Conservation (phyloP, 202 grass and related monocot genomes). For the Saccharum hybrid region DNA sequence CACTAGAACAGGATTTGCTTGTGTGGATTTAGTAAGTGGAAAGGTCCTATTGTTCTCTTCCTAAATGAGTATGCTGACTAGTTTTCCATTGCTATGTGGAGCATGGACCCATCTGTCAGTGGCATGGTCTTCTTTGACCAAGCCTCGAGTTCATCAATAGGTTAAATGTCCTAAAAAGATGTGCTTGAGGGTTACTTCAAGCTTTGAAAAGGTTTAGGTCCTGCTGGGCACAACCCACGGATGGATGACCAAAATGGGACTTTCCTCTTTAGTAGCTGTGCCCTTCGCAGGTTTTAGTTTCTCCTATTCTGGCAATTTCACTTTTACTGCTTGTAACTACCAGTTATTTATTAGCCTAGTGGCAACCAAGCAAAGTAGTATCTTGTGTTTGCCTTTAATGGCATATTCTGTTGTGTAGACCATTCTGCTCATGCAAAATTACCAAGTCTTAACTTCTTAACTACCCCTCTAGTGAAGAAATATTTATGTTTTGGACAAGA, state of each 20-base stretch:
- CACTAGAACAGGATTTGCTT: background rate
- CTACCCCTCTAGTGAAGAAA: background rate
- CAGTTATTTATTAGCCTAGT: constrained; percentile 7
- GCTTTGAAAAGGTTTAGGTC: constrained; percentile 32
- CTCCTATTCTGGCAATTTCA: constrained; percentile 11
- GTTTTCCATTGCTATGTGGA: constrained; percentile 3
- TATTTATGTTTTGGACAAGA: background rate
- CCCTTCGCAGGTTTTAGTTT: constrained; percentile 23
- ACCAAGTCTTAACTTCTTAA: background rate
- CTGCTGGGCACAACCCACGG: background rate
- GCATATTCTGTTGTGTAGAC: background rate
- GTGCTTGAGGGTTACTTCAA: constrained; percentile 6
- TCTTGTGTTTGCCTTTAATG: background rate
- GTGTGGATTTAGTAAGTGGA: constrained; percentile 9
- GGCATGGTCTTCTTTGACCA: constrained; percentile 3
- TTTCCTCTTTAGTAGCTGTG: constrained; percentile 29
- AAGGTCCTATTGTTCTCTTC: background rate
- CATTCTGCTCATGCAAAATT: constrained; percentile 18
- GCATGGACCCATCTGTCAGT: constrained; percentile 32
- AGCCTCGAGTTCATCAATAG: background rate
- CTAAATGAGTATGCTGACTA: constrained; percentile 34
- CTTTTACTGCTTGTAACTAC: constrained; percentile 16
- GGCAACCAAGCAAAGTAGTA: constrained; percentile 17
- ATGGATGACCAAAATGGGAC: constrained; percentile 7
- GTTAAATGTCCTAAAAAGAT: constrained; percentile 29